A percentile compares a stretch with the other conserved stretches of the same genome.
Evolutionary conservation across 805 yeast species (phyloP).

Genomic region (Starmerella bombi): DNA sequence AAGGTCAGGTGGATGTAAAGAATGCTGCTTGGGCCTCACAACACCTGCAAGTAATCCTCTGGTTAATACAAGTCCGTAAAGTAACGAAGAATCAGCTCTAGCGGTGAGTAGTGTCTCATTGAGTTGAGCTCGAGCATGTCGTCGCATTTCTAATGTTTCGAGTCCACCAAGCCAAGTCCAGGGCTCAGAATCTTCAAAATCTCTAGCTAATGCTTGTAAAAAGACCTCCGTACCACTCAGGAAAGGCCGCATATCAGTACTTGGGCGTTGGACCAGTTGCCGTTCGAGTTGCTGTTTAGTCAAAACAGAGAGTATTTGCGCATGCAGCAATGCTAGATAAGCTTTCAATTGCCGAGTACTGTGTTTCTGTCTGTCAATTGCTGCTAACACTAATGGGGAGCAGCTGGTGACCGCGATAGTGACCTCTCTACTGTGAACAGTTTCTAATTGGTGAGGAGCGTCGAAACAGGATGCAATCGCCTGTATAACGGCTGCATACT

Average conservation of each 20-base stretch:
- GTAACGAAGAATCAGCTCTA: conserved; percentile 38
- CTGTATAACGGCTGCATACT: conserved; percentile 22
- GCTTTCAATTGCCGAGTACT: conserved; percentile 34
- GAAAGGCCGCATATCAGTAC: conserved; percentile 66
- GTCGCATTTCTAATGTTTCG: conserved; percentile 47
- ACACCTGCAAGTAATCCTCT: conserved; percentile 54
- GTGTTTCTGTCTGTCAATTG: conserved; percentile 34
- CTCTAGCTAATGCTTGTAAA: conserved; percentile 48
- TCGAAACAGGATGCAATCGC: conserved; percentile 21
- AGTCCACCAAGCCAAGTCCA: conserved; percentile 52
- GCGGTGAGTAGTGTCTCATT: conserved; percentile 41
- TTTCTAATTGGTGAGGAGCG: conserved; percentile 21
- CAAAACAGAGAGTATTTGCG: conserved; percentile 66
- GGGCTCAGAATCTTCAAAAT: conserved; percentile 42
- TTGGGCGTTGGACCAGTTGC: conserved; percentile 56
- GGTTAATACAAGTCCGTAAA: conserved; percentile 65
- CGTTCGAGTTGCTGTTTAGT: conserved; percentile 66
- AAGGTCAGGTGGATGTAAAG: conserved; percentile 68
- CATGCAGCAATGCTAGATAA: conserved; percentile 61
- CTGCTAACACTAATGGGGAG: conserved; percentile 60
- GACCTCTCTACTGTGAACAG: conserved; percentile 39
- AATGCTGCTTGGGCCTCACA: conserved; percentile 64
- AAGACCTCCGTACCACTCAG: conserved; percentile 66
- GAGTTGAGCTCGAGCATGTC: conserved; percentile 44
- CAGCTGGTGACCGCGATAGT: conserved; percentile 47